Conservation (phyloP, 2,329 filamentous ascomycete genomes). For the Alternaria postmessia region DNA sequence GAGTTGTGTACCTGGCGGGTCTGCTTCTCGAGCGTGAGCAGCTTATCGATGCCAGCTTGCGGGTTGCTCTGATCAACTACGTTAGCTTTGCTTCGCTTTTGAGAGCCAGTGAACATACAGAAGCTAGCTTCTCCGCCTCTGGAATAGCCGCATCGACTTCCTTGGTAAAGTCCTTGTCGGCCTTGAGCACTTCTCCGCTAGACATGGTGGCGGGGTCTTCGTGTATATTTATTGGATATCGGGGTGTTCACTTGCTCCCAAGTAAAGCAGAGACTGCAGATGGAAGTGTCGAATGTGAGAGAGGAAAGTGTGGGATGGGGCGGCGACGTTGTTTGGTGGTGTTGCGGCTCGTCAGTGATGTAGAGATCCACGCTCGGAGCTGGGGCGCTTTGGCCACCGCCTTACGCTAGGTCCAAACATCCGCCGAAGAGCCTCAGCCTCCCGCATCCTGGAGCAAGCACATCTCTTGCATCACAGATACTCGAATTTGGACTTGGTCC, state of each 20-base stretch:
- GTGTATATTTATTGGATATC: constrained; percentile 9
- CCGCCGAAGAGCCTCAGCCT: constrained; percentile 21
- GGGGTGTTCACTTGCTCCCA: neutral
- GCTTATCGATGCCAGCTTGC: constrained; percentile 90
- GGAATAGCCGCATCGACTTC: constrained; percentile 92
- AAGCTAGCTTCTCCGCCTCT: constrained; percentile 87
- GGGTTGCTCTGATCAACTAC: constrained; percentile 69
- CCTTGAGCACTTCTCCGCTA: constrained; percentile 80
- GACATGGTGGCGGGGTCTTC: constrained; percentile 68
- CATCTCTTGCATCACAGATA: neutral
- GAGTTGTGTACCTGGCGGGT: constrained; percentile 78
- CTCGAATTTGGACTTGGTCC: neutral
- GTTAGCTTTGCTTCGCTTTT: constrained; percentile 27
- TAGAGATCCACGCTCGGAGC: constrained; percentile 20
- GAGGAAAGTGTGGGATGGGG: constrained; percentile 10
- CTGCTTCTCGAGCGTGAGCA: constrained; percentile 91
- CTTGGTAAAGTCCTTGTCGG: constrained; percentile 98
- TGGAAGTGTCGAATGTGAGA: neutral
- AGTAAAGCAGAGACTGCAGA: constrained; percentile 1
- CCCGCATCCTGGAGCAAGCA: neutral
- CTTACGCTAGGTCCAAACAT: constrained; percentile 20
- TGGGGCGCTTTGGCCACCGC: constrained; percentile 16
- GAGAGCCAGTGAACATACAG: constrained; percentile 64
- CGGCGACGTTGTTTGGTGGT: constrained; percentile 25
- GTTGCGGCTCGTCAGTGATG: constrained; percentile 27